Conservation (phyloP, 2,329 filamentous ascomycete genomes). For the Fusarium avenaceum region DNA sequence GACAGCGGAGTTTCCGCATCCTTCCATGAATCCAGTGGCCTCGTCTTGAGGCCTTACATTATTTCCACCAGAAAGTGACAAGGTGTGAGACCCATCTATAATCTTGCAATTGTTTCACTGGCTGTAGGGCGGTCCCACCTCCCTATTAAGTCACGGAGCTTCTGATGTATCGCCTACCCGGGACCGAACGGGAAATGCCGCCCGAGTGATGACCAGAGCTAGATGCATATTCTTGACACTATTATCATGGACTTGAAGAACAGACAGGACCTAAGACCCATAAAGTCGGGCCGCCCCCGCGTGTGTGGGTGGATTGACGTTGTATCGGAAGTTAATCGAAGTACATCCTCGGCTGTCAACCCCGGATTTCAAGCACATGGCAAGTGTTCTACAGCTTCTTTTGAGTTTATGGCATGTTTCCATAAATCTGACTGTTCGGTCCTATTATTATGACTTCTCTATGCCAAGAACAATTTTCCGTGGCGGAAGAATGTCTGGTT, state of each 20-base stretch:
- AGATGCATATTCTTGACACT: neutral
- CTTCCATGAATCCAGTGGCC: neutral
- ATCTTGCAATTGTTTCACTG: constrained; percentile 5
- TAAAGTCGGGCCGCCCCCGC: constrained; percentile 32
- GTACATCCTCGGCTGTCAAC: constrained; percentile 1
- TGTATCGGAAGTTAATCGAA: neutral
- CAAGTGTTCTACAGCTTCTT: neutral
- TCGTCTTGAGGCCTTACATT: neutral
- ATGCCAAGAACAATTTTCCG: neutral
- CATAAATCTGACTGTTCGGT: constrained; percentile 3
- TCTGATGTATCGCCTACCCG: neutral
- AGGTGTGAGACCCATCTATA: neutral
- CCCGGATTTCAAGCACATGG: neutral
- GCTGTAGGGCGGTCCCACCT: neutral
- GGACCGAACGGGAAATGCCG: neutral
- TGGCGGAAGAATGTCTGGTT: constrained; percentile 1
- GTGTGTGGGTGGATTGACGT: constrained; percentile 12
- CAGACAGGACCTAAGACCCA: neutral
- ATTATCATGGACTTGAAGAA: neutral
- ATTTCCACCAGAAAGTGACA: neutral
- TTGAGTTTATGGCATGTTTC: neutral
- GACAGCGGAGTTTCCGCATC: constrained; percentile 29
- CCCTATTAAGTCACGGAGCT: constrained; percentile 18
- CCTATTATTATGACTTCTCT: constrained; percentile 1
- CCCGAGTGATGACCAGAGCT: neutral